Evolutionary conservation across 108 stramenopile genomes (phyloP).

Genomic region (Mediolabrus comicus): DNA sequence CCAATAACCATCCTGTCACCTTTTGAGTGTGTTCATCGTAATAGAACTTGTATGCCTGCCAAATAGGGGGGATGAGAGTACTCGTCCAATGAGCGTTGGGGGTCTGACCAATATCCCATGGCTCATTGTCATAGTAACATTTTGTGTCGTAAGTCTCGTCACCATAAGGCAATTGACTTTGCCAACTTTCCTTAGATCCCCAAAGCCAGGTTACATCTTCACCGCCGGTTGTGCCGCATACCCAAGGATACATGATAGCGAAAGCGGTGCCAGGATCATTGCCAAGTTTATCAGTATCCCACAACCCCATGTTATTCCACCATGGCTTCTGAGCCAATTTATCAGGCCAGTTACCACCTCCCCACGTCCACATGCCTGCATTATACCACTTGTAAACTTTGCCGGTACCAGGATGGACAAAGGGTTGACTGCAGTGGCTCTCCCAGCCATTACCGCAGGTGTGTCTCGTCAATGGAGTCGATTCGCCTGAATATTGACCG

Average conservation of each 20-base stretch:
- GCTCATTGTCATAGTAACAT: no score
- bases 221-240: not conserved
- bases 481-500: not conserved
- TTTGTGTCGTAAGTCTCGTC: no score
- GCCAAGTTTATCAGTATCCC: not conserved
- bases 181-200: not conserved
- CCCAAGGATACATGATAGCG: not conserved
- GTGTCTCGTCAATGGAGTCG: not conserved
- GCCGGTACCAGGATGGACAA: slow-evolving; percentile 1
- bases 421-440: not conserved
- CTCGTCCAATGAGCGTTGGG: not conserved
- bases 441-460: not conserved
- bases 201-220: not conserved
- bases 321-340: not conserved
- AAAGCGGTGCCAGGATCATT: not conserved
- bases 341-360: not conserved
- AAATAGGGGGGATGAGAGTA: not conserved
- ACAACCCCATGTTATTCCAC: slow-evolving; percentile 4
- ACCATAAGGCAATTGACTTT: no score
- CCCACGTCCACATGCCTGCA: not conserved
- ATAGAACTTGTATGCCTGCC: not conserved
- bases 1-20: not conserved
- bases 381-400: slow-evolving; percentile 1
- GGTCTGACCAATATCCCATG: no score
- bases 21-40: not conserved